Base-by-base conservation (phyloP, 495 filamentous ascomycete genomes). In the Aspergillus affinis region DNA sequence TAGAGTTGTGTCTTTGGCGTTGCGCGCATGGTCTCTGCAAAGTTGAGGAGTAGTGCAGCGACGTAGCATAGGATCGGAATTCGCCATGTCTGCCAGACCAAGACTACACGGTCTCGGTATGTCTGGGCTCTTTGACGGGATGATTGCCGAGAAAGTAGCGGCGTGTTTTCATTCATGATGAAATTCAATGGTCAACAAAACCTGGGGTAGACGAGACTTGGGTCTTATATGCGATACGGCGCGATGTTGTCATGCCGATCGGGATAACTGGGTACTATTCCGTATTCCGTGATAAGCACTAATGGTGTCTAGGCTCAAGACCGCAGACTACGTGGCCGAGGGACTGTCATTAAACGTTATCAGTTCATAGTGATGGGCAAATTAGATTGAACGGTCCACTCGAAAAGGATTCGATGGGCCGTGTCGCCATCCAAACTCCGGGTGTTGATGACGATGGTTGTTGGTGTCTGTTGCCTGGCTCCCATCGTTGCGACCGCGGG, bases 81-180 rank as follows among this genome's bases (percentile, higher is more conserved):
- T 20, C 26, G n/a, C 51, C 29, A 41, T 54, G 51, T 54, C 6
- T 20, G 18, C 51, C 51, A 54, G 50, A 32, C 18, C 18, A 26
- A 52, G 13, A 41, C 12, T 15, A 41, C 32, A 36, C 2, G 36
- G 36, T 41, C 10, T 41, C 13, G 36, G 13, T 17, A 41, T 15
- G 36, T 41, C 10, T 41, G 36, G 12, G 36, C 0, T 8, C 13
- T 4, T 41, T 41, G 8, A 41, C 15, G 9, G 36, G 36, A 41
- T 15, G 36, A 5, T 9, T 6, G 4, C 12, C 36, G 3, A 41
- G 36, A 41, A 2, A 41, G 36, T 15, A 41, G 36, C 36, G 36
- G 36, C 12, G 36, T 41, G 13, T 41, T 41, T 41, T 41, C 36
- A 41, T 41, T 41, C 36, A 41, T 41, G 2, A 17, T 41, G 36